Conservation (phyloP, 2,329 filamentous ascomycete species). For the Metarhizium robertsii region DNA sequence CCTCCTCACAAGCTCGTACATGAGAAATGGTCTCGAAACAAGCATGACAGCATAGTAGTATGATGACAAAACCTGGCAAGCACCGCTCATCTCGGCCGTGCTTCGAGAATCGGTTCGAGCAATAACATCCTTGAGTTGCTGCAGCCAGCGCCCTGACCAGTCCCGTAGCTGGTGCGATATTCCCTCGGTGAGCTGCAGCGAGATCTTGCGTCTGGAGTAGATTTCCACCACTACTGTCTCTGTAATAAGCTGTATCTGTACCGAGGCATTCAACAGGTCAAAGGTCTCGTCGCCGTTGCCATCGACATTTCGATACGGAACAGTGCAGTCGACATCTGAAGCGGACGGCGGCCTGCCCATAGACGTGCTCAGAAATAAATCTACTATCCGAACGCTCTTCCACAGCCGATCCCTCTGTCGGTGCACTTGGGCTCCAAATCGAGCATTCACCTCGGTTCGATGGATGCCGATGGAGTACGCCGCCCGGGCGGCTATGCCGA, state of each 20-base stretch:
- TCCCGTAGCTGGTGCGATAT: constrained; percentile 42
- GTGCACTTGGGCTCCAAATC: constrained; percentile 35
- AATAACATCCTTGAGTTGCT: constrained; percentile 31
- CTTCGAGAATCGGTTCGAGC: constrained; percentile 10
- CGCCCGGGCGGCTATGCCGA: constrained; percentile 42
- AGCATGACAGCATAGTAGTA: constrained; percentile 52
- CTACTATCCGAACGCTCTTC: constrained; percentile 43
- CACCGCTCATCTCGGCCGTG: constrained; percentile 30
- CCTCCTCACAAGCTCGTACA: constrained; percentile 42
- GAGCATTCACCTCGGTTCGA: constrained; percentile 42
- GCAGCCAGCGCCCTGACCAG: constrained; percentile 41
- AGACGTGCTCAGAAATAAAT: constrained; percentile 42
- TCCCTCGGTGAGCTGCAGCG: constrained; percentile 41
- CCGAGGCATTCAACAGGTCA: constrained; percentile 40
- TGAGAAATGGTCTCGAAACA: constrained; percentile 44
- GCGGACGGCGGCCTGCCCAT: constrained; percentile 46
- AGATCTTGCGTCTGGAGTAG: constrained; percentile 44
- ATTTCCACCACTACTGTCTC: constrained; percentile 42
- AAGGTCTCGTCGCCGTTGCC: constrained; percentile 28
- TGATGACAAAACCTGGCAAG: constrained; percentile 40
- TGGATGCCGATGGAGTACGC: constrained; percentile 45
- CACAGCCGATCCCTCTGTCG: constrained; percentile 39
- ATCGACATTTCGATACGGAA: constrained; percentile 31
- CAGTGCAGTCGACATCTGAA: constrained; percentile 45
- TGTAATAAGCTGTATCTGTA: constrained; percentile 42